These are phyloP conservation scores for Penicillium olsonii DNA, from an alignment of 2,329 filamentous ascomycete genomes.

Conservation along the genomic window DNA sequence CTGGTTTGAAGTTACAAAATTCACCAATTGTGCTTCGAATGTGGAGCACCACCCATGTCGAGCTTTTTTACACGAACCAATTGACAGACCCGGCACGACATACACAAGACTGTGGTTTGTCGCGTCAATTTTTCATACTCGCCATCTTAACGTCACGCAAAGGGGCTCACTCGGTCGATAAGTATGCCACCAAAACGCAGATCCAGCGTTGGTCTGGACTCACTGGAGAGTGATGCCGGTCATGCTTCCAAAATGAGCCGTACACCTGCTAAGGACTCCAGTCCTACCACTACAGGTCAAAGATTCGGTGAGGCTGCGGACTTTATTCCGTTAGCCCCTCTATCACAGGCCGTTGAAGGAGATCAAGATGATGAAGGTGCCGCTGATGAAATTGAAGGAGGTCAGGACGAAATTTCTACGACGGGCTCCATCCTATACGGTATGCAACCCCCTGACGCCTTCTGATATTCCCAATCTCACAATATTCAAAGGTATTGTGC, in stretches of 20 bases:
- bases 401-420: conserved; percentile 41
- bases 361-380: conserved; percentile 43
- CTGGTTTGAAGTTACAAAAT: neutral
- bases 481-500: conserved; percentile 36
- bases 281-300: conserved; percentile 21
- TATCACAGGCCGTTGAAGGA: conserved; percentile 28
- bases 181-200: conserved; percentile 6
- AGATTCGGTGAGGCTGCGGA: conserved; percentile 31
- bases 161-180: neutral
- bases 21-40: neutral
- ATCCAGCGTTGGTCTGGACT: neutral
- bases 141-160: neutral
- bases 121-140: neutral
- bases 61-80: too few species aligned
- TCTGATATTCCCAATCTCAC: neutral
- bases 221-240: neutral
- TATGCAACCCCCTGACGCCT: conserved; percentile 17
- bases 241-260: neutral
- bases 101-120: too few species aligned
- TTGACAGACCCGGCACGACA: too few species aligned
- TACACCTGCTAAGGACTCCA: neutral
- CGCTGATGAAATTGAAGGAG: conserved; percentile 32
- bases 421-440: conserved; percentile 43
- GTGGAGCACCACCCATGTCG: too few species aligned
- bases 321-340: conserved; percentile 35